These are phyloP conservation scores for Aschersonia sp. DNA, from an alignment of 2,329 filamentous ascomycete genomes.

Conservation along the genomic window DNA sequence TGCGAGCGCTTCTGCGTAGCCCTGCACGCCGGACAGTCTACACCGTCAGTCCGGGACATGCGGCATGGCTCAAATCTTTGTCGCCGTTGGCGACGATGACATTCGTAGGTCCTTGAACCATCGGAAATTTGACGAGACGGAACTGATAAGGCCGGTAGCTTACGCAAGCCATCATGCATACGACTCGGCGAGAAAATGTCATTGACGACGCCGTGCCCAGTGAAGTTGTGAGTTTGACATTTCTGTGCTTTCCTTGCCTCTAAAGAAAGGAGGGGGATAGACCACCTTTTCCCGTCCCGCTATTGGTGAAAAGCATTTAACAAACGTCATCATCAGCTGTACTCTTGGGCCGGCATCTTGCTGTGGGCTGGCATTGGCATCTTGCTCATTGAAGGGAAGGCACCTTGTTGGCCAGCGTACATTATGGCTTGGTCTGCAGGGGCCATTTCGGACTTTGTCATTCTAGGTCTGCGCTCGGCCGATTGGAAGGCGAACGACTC, in stretches of 20 bases:
- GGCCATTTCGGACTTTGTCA: slow-evolving; percentile 1
- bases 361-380: slow-evolving; percentile 4
- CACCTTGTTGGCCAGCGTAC: slow-evolving; percentile 5
- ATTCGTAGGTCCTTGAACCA: neutral
- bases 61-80: neutral
- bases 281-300: too few relatives aligned
- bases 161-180: slow-evolving; percentile 1
- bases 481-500: too few relatives aligned
- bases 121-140: neutral
- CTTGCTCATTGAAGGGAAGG: slow-evolving; percentile 3
- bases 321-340: neutral
- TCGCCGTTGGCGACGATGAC: slow-evolving; percentile 1
- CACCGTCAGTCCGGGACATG: neutral
- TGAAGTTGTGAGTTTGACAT: neutral
- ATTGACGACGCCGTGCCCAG: neutral
- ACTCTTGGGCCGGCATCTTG: slow-evolving; percentile 3
- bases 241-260: neutral
- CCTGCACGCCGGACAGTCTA: slow-evolving; percentile 1
- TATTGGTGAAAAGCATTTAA: too few relatives aligned
- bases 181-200: neutral
- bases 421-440: slow-evolving; percentile 3
- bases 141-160: neutral
- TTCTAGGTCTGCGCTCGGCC: neutral
- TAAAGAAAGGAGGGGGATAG: too few relatives aligned
- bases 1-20: slow-evolving; percentile 1